These are phyloP conservation scores for Aspergillus fumigatiaffinis DNA, from an alignment of 2,329 filamentous ascomycete genomes.

Conservation along the genomic window DNA sequence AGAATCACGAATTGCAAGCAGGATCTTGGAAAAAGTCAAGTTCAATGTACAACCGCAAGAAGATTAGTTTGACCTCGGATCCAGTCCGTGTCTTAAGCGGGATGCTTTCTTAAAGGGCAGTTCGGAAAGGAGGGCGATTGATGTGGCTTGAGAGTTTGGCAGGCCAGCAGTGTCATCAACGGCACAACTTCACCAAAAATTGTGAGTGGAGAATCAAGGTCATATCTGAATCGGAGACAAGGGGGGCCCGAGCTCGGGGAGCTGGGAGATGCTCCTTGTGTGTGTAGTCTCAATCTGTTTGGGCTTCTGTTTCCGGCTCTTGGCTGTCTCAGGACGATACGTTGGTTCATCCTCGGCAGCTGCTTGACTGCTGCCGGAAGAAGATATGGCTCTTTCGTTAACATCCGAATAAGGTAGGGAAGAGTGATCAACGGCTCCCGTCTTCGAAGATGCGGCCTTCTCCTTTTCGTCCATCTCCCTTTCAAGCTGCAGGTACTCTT, in stretches of 20 bases:
- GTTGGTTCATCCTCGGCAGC: slow-evolving; percentile 35
- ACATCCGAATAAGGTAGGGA: slow-evolving; percentile 16
- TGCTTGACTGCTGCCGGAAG: slow-evolving; percentile 61
- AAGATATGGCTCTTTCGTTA: slow-evolving; percentile 60
- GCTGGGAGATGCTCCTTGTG: slow-evolving; percentile 37
- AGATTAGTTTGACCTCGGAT: slow-evolving; percentile 12
- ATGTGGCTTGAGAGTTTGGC: not conserved
- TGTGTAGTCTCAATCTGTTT: slow-evolving; percentile 34
- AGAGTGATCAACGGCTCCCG: slow-evolving; percentile 19
- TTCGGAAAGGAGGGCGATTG: not conserved
- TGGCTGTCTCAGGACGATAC: slow-evolving; percentile 28
- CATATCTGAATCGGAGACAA: slow-evolving; percentile 47
- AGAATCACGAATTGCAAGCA: not conserved
- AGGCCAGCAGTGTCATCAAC: slow-evolving; percentile 10
- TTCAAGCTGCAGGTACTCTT: slow-evolving; percentile 65
- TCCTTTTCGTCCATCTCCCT: slow-evolving; percentile 36
- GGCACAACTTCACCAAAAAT: not conserved
- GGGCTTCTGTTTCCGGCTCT: slow-evolving; percentile 28
- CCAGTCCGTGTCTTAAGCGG: slow-evolving; percentile 14
- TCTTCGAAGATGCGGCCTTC: slow-evolving; percentile 19
- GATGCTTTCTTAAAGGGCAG: not conserved
- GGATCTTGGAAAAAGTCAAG: not conserved
- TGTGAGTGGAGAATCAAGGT: not conserved
- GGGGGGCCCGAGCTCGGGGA: slow-evolving; percentile 46
- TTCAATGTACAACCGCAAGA: slow-evolving; percentile 6